Evolutionary conservation across 2,329 filamentous ascomycete species (phyloP), one percentile per base, ranked within the genome.

Genomic region (Pseudogymnoascus sp.): DNA sequence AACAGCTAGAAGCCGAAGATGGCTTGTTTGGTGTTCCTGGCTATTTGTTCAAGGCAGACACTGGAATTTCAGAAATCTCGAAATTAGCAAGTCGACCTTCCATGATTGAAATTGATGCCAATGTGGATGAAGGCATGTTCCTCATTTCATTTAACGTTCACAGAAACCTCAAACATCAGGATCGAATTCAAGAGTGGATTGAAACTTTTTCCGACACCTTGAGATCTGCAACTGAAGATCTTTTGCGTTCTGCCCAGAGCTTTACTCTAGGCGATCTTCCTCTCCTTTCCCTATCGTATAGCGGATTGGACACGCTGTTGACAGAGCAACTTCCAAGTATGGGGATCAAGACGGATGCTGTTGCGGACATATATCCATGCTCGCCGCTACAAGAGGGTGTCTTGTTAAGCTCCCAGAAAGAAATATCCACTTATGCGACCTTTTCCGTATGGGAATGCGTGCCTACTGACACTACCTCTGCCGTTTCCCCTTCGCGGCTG

Each of bases 231-330:
- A 33, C 50, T 18, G 25, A 33, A 18, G 44, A 50, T 5, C 50
- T 56, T 12, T 18, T 56, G 50, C n/a, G 10, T 33, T 56, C 28
- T 33, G 5, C 50, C 16, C 21, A 28, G 10, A 50, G 33, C n/a
- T 62, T 38, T 37, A 80, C 78, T 0, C 63, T 78, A 7, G 77
- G 74, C 63, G 78, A 79, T 33, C 79, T 77, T 61, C 76, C 77
- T 0, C 73, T 82, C 44, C 71, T 81, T 4, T 74, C 75, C 1
- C 69, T 79, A 63, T 76, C 72, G 0, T 79, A 82, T 42, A 66
- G 74, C 0, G 71, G 71, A 7, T 72, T 82, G 40, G 67, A 76
- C 0, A 73, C 67, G 5, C 63, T 81, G 21, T 21, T 50, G 18
- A 37, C 11, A 11, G 31, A 50, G 12, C 21, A 38, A 2, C 42